Percentiles rank a stretch among this genome's conserved stretches.
phyloP scores from a whole-genome alignment of 768 basidiomycete genomes.

The Suillus decipiens region DNA sequence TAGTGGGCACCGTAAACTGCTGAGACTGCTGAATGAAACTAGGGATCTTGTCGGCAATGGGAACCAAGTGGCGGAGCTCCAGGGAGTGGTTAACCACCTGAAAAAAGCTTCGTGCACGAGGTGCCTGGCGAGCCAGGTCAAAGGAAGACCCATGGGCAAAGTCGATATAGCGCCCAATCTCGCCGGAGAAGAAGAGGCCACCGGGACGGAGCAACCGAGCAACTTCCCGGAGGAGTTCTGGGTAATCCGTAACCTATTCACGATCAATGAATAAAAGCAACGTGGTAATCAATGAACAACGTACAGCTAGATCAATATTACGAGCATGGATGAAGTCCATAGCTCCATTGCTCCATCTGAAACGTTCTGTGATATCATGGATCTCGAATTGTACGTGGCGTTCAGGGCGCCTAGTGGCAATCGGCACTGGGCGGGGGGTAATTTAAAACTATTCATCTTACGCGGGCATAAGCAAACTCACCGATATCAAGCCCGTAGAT shows the following conservation, averaged over 20 bases:
- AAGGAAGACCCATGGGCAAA: constrained; percentile 38
- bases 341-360: constrained; percentile 52
- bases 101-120: constrained; percentile 34
- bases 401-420: constrained; percentile 62
- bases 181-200: constrained; percentile 69
- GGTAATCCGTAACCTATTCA: constrained; percentile 56
- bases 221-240: constrained; percentile 53
- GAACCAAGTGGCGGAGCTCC: constrained; percentile 37
- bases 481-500: constrained; percentile 81
- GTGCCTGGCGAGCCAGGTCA: constrained; percentile 26
- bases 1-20: constrained; percentile 43
- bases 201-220: constrained; percentile 66
- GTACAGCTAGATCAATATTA: constrained; percentile 57
- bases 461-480: constrained; percentile 35
- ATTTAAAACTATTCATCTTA: constrained; percentile 16
- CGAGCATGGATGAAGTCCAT: constrained; percentile 74
- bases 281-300: constrained; percentile 27
- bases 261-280: constrained; percentile 18
- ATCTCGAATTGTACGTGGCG: constrained; percentile 68
- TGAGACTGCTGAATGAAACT: constrained; percentile 37
- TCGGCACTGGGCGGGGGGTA: constrained; percentile 56
- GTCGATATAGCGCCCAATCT: constrained; percentile 50
- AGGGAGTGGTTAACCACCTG: constrained; percentile 44
- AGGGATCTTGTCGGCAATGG: constrained; percentile 41
- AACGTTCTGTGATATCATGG: constrained; percentile 55